Percentiles rank a stretch among this genome's conserved stretches.
Conservation (phyloP, 805 yeast genomes). For the Suhomyces canberraensis region DNA sequence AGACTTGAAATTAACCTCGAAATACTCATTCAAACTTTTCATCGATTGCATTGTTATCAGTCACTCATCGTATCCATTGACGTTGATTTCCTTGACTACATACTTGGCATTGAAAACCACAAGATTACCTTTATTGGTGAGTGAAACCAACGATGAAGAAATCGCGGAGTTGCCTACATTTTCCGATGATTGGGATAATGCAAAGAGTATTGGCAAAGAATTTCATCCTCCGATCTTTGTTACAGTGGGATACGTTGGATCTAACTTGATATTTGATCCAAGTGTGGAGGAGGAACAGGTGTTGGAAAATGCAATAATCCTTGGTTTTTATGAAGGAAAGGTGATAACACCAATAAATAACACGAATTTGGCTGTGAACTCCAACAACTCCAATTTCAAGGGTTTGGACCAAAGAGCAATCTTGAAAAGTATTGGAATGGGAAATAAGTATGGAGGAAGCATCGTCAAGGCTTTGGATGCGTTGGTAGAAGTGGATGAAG, state of each 20-base stretch:
- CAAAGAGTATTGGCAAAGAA: slow-evolving; percentile 38
- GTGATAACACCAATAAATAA: slow-evolving; percentile 73
- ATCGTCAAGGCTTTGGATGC: slow-evolving; percentile 59
- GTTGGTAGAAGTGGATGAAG: slow-evolving; percentile 40
- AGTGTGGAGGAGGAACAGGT: slow-evolving; percentile 86
- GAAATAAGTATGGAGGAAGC: slow-evolving; percentile 56
- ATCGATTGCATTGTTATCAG: slow-evolving; percentile 80
- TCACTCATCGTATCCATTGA: slow-evolving; percentile 75
- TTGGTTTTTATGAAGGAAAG: slow-evolving; percentile 67
- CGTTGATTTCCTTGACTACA: slow-evolving; percentile 73
- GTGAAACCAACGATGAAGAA: slow-evolving; percentile 62
- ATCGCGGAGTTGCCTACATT: slow-evolving; percentile 89
- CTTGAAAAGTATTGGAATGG: slow-evolving; percentile 52
- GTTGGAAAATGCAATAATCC: slow-evolving; percentile 74
- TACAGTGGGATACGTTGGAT: slow-evolving; percentile 71
- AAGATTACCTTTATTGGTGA: slow-evolving; percentile 65
- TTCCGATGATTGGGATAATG: slow-evolving; percentile 79
- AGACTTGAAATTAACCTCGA: slow-evolving; percentile 61
- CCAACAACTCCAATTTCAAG: slow-evolving; percentile 44
- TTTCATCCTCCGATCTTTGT: slow-evolving; percentile 75
- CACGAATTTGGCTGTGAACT: slow-evolving; percentile 55
- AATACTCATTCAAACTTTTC: slow-evolving; percentile 70
- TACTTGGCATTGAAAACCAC: slow-evolving; percentile 82
- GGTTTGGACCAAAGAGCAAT: slow-evolving; percentile 53
- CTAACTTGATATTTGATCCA: slow-evolving; percentile 75